A percentile compares a stretch with the other conserved stretches of the same genome.
Evolutionary conservation across 2,329 filamentous ascomycete species (phyloP).

Genomic region (Drechslerella coelobrocha): DNA sequence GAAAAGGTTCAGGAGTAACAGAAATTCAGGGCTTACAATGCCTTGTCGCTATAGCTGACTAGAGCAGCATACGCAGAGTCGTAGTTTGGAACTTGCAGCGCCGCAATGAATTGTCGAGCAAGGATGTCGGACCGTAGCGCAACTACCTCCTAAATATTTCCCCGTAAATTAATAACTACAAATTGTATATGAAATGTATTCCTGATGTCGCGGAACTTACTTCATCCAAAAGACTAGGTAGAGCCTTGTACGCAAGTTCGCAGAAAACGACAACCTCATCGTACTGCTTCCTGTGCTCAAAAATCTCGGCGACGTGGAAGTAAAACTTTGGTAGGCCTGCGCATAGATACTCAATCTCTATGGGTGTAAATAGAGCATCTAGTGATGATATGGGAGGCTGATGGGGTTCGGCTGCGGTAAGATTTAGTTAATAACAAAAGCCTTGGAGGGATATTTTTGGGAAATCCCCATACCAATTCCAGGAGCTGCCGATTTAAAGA

Average conservation of each 20-base stretch:
- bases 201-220: conserved; percentile 53
- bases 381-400: conserved; percentile 62
- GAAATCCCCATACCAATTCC: conserved; percentile 74
- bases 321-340: conserved; percentile 83
- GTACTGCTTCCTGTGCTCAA: conserved; percentile 77
- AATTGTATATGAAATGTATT: conserved; percentile 51
- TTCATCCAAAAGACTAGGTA: conserved; percentile 31
- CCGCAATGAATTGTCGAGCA: conserved; percentile 81
- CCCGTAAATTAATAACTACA: conserved; percentile 55
- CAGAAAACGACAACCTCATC: conserved; percentile 80
- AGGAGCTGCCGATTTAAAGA: conserved; percentile 83
- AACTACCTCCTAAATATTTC: conserved; percentile 53
- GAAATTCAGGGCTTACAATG: conserved; percentile 62
- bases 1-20: not conserved
- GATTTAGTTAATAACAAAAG: conserved; percentile 1
- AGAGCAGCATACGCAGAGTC: conserved; percentile 82
- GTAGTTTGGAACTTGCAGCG: conserved; percentile 79
- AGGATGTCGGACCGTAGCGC: conserved; percentile 74
- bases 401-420: conserved; percentile 49
- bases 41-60: conserved; percentile 72
- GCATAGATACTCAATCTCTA: conserved; percentile 73
- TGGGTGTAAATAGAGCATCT: conserved; percentile 70
- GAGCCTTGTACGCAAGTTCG: conserved; percentile 28
- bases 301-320: conserved; percentile 81
- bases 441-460: not conserved